Conservation (phyloP, 176 grass and related monocot genomes). For the Saccharum spontaneum region DNA sequence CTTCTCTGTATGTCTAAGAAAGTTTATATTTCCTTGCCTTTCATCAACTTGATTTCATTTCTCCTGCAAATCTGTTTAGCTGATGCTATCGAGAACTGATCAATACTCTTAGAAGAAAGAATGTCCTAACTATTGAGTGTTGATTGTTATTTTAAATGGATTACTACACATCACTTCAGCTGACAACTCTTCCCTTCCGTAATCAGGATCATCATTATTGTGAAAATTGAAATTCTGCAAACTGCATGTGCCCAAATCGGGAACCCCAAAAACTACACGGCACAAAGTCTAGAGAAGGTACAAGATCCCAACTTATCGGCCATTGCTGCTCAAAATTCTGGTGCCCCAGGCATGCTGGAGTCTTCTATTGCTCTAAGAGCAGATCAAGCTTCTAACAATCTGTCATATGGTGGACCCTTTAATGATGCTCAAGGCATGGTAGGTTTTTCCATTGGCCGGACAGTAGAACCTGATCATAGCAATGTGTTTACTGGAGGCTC, state of each 20-base stretch:
- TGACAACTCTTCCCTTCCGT: constrained; percentile 18
- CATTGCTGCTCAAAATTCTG: constrained; percentile 29
- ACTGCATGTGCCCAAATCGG: constrained; percentile 47
- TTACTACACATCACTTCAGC: not conserved
- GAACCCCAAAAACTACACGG: constrained; percentile 49
- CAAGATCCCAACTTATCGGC: constrained; percentile 4
- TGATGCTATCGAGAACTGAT: not conserved
- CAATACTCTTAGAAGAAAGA: not conserved
- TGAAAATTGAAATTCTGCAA: constrained; percentile 58
- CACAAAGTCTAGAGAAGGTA: not conserved
- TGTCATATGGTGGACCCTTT: constrained; percentile 38
- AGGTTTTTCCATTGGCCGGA: constrained; percentile 37
- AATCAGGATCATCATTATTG: constrained; percentile 81
- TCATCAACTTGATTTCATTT: too few species aligned
- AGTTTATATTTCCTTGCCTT: too few species aligned
- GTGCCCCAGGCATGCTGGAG: constrained; percentile 27
- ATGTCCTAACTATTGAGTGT: not conserved
- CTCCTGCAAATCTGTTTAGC: not conserved
- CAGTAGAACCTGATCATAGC: constrained; percentile 24
- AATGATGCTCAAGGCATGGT: constrained; percentile 32
- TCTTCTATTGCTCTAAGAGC: constrained; percentile 32
- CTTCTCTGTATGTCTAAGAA: too few species aligned
- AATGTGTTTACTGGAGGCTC: constrained; percentile 36
- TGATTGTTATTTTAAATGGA: not conserved
- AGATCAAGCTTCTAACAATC: constrained; percentile 42